phyloP scores from a whole-genome alignment of 495 filamentous ascomycete genomes.

The Xylaria castorea region DNA sequence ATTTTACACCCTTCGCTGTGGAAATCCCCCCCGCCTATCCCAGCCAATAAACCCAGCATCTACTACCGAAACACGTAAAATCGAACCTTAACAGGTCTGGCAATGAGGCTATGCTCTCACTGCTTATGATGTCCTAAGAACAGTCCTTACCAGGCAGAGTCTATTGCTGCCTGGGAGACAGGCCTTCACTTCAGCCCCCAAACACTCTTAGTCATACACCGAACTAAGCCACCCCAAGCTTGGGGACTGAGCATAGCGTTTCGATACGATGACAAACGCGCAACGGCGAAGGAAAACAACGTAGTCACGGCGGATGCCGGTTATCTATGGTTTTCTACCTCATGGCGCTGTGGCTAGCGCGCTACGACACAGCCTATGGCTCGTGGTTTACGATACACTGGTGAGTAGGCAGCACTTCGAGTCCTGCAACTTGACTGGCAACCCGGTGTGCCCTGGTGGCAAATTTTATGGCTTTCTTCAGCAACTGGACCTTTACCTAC shows the following conservation, averaged over 20 bases:
- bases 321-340: background rate
- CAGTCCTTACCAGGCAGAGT: background rate
- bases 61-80: background rate
- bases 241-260: background rate
- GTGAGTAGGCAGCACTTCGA: background rate
- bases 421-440: background rate
- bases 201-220: background rate
- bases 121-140: background rate
- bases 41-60: slow-evolving; percentile 6
- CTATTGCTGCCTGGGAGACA: background rate
- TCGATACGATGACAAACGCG: background rate
- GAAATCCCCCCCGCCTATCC: background rate
- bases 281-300: background rate
- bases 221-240: slow-evolving; percentile 12
- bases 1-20: background rate
- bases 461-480: background rate
- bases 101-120: background rate
- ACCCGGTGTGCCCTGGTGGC: slow-evolving; percentile 6
- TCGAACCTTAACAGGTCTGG: background rate
- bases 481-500: background rate
- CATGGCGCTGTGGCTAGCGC: background rate
- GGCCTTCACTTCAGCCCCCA: background rate
- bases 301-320: background rate
- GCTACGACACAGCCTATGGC: background rate
- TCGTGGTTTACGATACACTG: background rate